Evolutionary conservation across 495 filamentous ascomycete species (phyloP).

Genomic region (Saxophila tyrrhenica): DNA sequence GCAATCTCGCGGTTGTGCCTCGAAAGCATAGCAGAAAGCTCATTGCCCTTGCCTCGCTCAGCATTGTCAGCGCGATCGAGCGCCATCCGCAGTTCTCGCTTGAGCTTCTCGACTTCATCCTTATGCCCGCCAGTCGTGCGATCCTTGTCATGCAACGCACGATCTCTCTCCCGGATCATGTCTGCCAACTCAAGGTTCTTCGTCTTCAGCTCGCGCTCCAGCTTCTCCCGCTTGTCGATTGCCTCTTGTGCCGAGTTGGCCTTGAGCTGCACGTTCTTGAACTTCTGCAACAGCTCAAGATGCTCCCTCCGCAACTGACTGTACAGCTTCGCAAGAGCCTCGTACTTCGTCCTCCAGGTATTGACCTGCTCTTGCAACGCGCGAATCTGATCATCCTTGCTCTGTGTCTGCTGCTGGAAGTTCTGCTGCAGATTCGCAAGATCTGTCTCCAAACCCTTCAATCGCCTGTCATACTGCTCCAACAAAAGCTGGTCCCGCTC

Average conservation of each 20-base stretch:
- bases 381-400: constrained; percentile 88
- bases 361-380: constrained; percentile 90
- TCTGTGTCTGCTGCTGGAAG: constrained; percentile 69
- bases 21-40: constrained; percentile 84
- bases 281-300: constrained; percentile 85
- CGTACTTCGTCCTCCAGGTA: constrained; percentile 94
- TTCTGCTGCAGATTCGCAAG: constrained; percentile 70
- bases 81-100: constrained; percentile 90
- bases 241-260: constrained; percentile 94
- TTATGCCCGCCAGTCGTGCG: constrained; percentile 72
- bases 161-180: constrained; percentile 94
- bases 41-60: constrained; percentile 82
- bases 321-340: constrained; percentile 91
- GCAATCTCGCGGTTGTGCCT: constrained; percentile 97
- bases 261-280: constrained; percentile 90
- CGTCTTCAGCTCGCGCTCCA: constrained; percentile 94
- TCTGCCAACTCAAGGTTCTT: constrained; percentile 97
- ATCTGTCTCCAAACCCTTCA: constrained; percentile 87
- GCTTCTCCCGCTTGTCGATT: constrained; percentile 85
- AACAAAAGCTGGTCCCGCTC: constrained; percentile 94
- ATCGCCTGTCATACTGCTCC: constrained; percentile 86
- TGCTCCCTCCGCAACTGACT: constrained; percentile 93
- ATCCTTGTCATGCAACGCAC: constrained; percentile 88
- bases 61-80: constrained; percentile 86
- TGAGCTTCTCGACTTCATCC: constrained; percentile 90